These are phyloP conservation scores for Pseudogymnoascus sp. DNA, from an alignment of 2,329 filamentous ascomycete genomes.

Conservation along the genomic window DNA sequence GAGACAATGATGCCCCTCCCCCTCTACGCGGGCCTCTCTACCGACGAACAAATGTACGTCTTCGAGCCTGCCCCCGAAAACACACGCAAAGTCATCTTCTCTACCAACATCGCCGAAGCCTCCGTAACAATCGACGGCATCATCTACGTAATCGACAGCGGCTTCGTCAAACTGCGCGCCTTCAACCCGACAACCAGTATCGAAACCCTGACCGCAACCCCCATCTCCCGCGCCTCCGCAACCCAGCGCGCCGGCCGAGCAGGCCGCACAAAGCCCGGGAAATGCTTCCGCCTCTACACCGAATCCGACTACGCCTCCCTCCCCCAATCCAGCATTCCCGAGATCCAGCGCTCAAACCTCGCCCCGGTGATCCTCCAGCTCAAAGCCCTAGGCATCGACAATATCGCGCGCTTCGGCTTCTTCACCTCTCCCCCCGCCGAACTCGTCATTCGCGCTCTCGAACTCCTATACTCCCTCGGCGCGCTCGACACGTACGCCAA, in stretches of 20 bases:
- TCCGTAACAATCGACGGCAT: conserved; percentile 92
- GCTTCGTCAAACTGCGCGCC: conserved; percentile 81
- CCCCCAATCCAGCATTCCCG: conserved; percentile 67
- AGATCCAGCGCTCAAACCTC: conserved; percentile 87
- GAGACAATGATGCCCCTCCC: conserved; percentile 63
- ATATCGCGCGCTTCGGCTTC: conserved; percentile 85
- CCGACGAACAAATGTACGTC: conserved; percentile 89
- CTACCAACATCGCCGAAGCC: conserved; percentile 94
- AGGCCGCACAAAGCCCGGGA: conserved; percentile 80
- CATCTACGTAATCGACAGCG: conserved; percentile 81
- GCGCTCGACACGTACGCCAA: conserved; percentile 85
- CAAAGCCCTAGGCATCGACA: conserved; percentile 91
- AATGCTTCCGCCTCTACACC: conserved; percentile 89
- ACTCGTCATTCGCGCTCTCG: conserved; percentile 75
- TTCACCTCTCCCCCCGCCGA: conserved; percentile 77
- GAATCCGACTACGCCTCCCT: conserved; percentile 61
- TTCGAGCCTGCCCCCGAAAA: conserved; percentile 78
- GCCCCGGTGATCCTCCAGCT: conserved; percentile 83
- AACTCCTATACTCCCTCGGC: conserved; percentile 78
- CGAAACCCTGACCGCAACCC: conserved; percentile 73
- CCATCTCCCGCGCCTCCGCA: conserved; percentile 86
- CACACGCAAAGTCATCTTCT: conserved; percentile 82
- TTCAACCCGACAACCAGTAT: conserved; percentile 82
- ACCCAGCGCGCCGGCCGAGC: conserved; percentile 84
- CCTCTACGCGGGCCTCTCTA: conserved; percentile 80